Evolutionary conservation across 176 grass and related monocot species (phyloP).

Genomic region (Melocanna baccifera): DNA sequence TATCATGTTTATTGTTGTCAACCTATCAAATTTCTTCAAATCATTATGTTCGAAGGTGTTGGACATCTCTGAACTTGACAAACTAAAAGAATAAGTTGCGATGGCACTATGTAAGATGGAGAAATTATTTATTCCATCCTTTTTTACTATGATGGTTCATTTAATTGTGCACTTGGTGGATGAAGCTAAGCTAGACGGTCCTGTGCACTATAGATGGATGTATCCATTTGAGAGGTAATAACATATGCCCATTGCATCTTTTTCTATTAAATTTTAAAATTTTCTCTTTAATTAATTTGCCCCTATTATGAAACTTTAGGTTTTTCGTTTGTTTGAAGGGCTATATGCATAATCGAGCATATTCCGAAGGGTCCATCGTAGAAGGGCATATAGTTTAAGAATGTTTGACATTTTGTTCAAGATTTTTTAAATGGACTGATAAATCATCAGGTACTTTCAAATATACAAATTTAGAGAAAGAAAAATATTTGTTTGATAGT

Average conservation of each 20-base stretch:
- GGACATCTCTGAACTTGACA: background rate
- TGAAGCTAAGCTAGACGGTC: constrained; percentile 20
- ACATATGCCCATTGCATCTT: background rate
- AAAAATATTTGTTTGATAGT: no score
- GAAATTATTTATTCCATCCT: background rate
- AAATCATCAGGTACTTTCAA: no score
- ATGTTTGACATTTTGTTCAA: constrained; percentile 9
- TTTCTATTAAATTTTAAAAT: no score
- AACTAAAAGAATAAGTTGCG: constrained; percentile 10
- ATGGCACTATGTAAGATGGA: constrained; percentile 27
- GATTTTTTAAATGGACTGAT: no score
- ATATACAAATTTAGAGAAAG: no score
- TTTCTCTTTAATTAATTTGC: no score
- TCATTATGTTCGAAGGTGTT: constrained; percentile 20
- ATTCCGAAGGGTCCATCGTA: constrained; percentile 33
- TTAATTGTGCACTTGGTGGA: constrained; percentile 26
- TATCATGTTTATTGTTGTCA: background rate
- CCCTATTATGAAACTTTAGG: background rate
- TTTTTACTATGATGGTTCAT: constrained; percentile 39
- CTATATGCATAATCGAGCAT: constrained; percentile 14
- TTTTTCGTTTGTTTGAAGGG: background rate
- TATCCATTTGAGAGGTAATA: constrained; percentile 32
- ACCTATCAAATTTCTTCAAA: constrained; percentile 26
- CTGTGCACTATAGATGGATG: constrained; percentile 30
- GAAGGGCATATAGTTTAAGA: constrained; percentile 8